These are phyloP conservation scores for Diutina neorugosa DNA, from an alignment of 1,139 yeast species.

Conservation along the genomic window DNA sequence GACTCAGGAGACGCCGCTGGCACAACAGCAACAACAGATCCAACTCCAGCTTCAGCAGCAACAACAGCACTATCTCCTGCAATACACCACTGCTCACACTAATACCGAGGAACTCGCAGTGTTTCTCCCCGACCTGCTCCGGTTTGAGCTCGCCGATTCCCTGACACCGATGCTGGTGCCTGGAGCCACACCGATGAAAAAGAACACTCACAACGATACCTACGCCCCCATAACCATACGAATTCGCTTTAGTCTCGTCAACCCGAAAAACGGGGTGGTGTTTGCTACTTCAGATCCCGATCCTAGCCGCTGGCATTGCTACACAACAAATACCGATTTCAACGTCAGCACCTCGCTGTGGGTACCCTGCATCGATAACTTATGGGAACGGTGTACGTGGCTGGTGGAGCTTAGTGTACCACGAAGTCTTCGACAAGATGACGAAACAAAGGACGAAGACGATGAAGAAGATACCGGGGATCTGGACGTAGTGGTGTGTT, in stretches of 20 bases:
- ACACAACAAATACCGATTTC: constrained; percentile 67
- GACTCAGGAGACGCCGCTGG: background rate
- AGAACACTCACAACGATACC: constrained; percentile 22
- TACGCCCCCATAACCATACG: constrained; percentile 65
- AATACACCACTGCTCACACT: constrained; percentile 16
- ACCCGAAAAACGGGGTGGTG: constrained; percentile 65
- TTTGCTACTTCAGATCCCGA: constrained; percentile 39
- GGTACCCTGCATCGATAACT: constrained; percentile 91
- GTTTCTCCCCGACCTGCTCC: constrained; percentile 59
- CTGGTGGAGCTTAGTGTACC: constrained; percentile 77
- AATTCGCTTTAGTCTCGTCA: constrained; percentile 53
- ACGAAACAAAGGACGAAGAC: constrained; percentile 28
- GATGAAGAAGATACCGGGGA: constrained; percentile 39
- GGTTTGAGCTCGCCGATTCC: constrained; percentile 43
- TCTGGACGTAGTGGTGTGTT: constrained; percentile 55
- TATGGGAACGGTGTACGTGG: constrained; percentile 91
- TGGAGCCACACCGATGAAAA: constrained; percentile 22
- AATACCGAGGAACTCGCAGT: constrained; percentile 66
- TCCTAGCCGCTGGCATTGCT: constrained; percentile 61
- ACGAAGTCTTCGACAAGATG: constrained; percentile 59
- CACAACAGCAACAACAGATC: background rate
- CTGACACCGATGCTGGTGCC: constrained; percentile 7
- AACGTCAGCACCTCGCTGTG: constrained; percentile 84
- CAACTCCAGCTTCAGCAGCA: constrained; percentile 2
- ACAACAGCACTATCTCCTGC: constrained; percentile 4